phyloP scores from a whole-genome alignment of 768 basidiomycete genomes.

The Tylopilus felleus region DNA sequence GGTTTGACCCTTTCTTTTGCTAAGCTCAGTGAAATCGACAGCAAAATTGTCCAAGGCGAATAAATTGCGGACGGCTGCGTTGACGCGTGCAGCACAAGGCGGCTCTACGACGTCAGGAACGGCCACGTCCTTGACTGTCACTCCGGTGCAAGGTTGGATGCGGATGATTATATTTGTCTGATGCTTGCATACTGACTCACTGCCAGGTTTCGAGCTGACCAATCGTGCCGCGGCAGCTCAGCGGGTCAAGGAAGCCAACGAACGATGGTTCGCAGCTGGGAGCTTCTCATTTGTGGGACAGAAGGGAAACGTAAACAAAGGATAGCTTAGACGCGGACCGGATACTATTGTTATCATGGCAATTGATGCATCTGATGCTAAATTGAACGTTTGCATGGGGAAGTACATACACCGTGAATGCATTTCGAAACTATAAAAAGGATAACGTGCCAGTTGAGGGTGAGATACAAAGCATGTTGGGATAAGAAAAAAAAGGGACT shows the following conservation, averaged over 20 bases:
- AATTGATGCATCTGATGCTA: background rate
- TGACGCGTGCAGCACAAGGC: conserved; percentile 68
- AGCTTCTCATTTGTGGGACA: conserved; percentile 77
- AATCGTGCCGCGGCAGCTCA: conserved; percentile 86
- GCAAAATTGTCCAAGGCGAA: conserved; percentile 96
- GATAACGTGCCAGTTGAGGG: conserved; percentile 16
- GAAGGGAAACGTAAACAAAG: conserved; percentile 35
- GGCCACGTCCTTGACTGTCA: conserved; percentile 89
- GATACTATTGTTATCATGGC: background rate
- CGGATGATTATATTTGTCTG: background rate
- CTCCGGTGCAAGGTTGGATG: conserved; percentile 84
- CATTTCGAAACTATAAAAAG: conserved; percentile 13
- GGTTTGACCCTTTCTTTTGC: background rate
- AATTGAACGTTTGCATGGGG: conserved; percentile 5
- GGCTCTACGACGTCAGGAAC: conserved; percentile 67
- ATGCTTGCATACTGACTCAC: conserved; percentile 13
- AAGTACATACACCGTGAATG: conserved; percentile 12
- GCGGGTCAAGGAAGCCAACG: conserved; percentile 93
- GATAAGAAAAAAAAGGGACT: background rate
- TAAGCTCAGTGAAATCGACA: conserved; percentile 30
- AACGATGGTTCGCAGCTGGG: conserved; percentile 90
- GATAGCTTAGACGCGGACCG: conserved; percentile 15
- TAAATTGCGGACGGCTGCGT: conserved; percentile 82
- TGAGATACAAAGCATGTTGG: background rate
- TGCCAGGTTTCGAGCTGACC: conserved; percentile 81